Conservation (phyloP, 371 early-diverging fungal species). For the Actinomortierella ambigua region DNA sequence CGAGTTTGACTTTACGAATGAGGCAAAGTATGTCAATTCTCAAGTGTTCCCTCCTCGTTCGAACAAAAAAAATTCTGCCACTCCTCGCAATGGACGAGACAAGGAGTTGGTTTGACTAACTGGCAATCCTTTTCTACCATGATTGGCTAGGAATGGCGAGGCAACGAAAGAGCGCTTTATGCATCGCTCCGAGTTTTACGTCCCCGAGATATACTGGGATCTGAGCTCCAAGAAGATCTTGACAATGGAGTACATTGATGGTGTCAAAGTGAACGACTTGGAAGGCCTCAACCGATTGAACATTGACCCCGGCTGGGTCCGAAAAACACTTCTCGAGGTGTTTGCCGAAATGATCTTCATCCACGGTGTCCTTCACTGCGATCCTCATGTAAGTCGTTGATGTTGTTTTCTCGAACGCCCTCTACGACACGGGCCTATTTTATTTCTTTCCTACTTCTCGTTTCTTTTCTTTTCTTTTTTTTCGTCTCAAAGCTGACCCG, state of each 20-base stretch:
- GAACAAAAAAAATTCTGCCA: slow-evolving; percentile 31
- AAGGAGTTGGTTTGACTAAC: slow-evolving; percentile 11
- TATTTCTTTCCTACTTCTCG: too few species aligned
- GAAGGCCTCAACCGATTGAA: slow-evolving; percentile 67
- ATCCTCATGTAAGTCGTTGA: slow-evolving; percentile 37
- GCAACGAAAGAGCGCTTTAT: slow-evolving; percentile 64
- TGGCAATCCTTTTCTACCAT: neutral
- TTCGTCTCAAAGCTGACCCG: slow-evolving; percentile 22
- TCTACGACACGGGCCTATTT: too few species aligned
- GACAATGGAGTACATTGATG: slow-evolving; percentile 58
- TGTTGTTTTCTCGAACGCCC: too few species aligned
- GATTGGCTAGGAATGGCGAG: slow-evolving; percentile 65
- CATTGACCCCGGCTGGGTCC: slow-evolving; percentile 77
- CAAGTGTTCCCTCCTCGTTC: neutral
- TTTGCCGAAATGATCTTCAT: slow-evolving; percentile 95
- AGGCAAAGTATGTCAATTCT: slow-evolving; percentile 55
- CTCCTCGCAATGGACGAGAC: too few species aligned
- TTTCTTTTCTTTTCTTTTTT: slow-evolving; percentile 23
- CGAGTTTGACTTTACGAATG: slow-evolving; percentile 87
- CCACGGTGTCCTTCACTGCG: slow-evolving; percentile 61
- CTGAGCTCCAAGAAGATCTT: slow-evolving; percentile 50
- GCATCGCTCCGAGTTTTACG: slow-evolving; percentile 44
- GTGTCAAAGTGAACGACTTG: slow-evolving; percentile 72
- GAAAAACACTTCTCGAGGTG: slow-evolving; percentile 70
- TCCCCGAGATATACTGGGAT: slow-evolving; percentile 55